phyloP scores from a whole-genome alignment of 768 basidiomycete species.

The Lactifluus hygrophoroides region DNA sequence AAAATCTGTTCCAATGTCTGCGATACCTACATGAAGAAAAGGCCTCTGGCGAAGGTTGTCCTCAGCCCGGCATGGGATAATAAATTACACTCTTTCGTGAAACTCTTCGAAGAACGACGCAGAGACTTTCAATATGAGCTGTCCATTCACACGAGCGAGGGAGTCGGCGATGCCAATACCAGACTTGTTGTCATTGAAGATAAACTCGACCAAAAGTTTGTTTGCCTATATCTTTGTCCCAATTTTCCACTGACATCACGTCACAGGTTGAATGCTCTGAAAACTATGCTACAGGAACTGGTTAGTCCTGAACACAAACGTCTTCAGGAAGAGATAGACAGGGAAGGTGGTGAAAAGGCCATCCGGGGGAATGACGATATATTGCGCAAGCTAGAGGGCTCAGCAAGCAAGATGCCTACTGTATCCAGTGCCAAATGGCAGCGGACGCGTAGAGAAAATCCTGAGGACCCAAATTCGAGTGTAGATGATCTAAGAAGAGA shows the following conservation, averaged over 20 bases:
- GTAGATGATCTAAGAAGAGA: conserved; percentile 17
- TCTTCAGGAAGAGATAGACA: conserved; percentile 6
- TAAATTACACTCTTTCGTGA: conserved; percentile 22
- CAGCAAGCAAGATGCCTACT: conserved; percentile 2
- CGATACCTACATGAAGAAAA: conserved; percentile 28
- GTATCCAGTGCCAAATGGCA: neutral
- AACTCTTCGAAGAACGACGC: conserved; percentile 22
- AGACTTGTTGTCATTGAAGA: conserved; percentile 13
- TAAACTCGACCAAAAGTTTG: conserved; percentile 19
- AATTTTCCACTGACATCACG: neutral
- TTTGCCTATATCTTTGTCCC: neutral
- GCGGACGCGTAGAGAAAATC: neutral
- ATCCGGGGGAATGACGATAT: conserved; percentile 19
- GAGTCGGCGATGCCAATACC: conserved; percentile 3
- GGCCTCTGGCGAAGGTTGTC: conserved; percentile 27
- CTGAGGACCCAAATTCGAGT: neutral
- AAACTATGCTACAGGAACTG: conserved; percentile 14
- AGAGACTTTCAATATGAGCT: conserved; percentile 27
- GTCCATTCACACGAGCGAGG: conserved; percentile 24
- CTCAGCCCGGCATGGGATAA: no score
- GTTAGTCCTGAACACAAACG: conserved; percentile 15
- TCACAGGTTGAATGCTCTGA: conserved; percentile 17
- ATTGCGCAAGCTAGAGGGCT: conserved; percentile 20
- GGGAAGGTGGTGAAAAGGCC: conserved; percentile 22
- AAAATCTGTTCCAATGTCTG: conserved; percentile 28